Base-by-base conservation (phyloP, 73 alveolate genomes). In the Stentor coeruleus region DNA sequence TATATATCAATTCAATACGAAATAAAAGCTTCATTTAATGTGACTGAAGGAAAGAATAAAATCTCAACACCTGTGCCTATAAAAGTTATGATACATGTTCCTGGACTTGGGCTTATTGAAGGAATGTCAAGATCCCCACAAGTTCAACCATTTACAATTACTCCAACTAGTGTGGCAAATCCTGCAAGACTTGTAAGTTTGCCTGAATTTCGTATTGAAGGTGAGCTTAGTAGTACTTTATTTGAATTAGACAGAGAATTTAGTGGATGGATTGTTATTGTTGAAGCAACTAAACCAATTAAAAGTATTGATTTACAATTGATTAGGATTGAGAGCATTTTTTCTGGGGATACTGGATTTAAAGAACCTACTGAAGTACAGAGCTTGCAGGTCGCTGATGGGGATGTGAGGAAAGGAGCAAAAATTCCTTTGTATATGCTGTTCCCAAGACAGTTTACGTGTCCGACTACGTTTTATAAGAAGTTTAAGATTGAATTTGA, bases 331-430 rank as follows among this genome's bases (percentile, higher is more conserved):
- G 98, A 93, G 80, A 20, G 40, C 11, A 84, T 88, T 59, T 82
- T 90, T 33, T 85, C 81, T 75, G 88, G 88, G n/a, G 91, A 93
- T 38, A 85, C 92, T 39, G 37, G 40, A 11, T 20, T 66, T 66
- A 66, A 66, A 66, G 84, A 85, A 72, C 91, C 95, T 2, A 91
- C 95, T 3, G 98, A 93, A 84, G 95, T 93, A 40, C 97, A 93
- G 80, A 93, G 92, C 86, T 83, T 93, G 39, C 93, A 93, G 84
- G 92, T 93, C 28, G 98, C 96, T 2, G 98, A 93, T 88, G 98
- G 98, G 6, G 96, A 93, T 88, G 98, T 93, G 6, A 91, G 87
- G 81, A 91, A 91, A 91, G 86, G 92, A 82, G 76, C 90, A 36
- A 94, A 93, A 84, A 93, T 93, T 33, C 98, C 98, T 15, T 84